These are phyloP conservation scores for Clitopilus hobsonii DNA, from an alignment of 768 basidiomycete genomes.

Conservation along the genomic window DNA sequence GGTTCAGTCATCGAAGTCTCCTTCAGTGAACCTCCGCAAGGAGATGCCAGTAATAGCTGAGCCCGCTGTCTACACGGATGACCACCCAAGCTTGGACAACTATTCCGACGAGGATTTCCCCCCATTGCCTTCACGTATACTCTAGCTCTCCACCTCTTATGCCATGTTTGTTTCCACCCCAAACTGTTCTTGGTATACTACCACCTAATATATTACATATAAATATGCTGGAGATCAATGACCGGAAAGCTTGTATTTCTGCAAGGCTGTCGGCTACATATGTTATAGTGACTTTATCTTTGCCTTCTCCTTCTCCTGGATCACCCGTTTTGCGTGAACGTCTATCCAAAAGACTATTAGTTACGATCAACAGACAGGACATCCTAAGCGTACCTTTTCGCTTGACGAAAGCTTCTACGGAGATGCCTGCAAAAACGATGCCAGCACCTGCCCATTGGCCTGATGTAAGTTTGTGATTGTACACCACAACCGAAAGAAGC, in stretches of 20 bases:
- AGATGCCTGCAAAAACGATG: constrained; percentile 94
- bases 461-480: constrained; percentile 74
- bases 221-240: no score
- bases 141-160: no score
- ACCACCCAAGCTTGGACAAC: no score
- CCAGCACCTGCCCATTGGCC: constrained; percentile 94
- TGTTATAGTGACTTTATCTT: constrained; percentile 71
- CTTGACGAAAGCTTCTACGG: constrained; percentile 89
- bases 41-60: no score
- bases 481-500: constrained; percentile 90
- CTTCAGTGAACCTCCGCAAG: no score
- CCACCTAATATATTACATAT: no score
- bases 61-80: no score
- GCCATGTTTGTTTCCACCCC: no score
- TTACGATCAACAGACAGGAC: constrained; percentile 5
- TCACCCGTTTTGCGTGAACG: constrained; percentile 73
- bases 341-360: constrained; percentile 35
- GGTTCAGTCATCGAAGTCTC: no score
- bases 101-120: no score
- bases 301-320: constrained; percentile 81
- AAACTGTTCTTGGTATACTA: no score
- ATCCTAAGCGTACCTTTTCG: constrained; percentile 55
- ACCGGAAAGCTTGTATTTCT: not conserved
- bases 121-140: no score
- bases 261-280: not conserved